Percentiles rank a stretch among this genome's conserved stretches.
phyloP scores from a whole-genome alignment of 1,139 yeast genomes.

The Taiozyma onychis region DNA sequence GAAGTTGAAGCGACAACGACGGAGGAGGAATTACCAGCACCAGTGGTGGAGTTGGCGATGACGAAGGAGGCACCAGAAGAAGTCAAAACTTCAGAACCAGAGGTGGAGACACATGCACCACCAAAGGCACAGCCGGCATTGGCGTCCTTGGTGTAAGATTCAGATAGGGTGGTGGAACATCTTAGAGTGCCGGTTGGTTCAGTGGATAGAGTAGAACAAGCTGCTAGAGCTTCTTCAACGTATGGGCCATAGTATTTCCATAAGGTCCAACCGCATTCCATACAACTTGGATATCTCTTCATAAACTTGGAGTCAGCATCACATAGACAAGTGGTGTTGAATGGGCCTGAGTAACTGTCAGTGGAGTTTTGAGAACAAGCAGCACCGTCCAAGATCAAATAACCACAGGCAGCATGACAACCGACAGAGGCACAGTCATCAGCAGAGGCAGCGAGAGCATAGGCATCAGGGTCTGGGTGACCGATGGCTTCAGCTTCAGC shows the following conservation, averaged over 20 bases:
- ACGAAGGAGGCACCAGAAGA: constrained; percentile 1
- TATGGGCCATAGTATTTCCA: constrained; percentile 27
- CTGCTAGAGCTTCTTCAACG: constrained; percentile 21
- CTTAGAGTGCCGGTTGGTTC: constrained; percentile 27
- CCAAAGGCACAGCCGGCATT: constrained; percentile 22
- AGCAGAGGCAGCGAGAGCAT: constrained; percentile 21
- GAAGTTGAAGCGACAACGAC: background rate
- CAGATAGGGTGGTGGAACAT: constrained; percentile 24
- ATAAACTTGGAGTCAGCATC: constrained; percentile 19
- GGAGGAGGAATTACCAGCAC: background rate
- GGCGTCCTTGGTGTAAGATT: constrained; percentile 22
- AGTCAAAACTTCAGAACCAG: constrained; percentile 2
- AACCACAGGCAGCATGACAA: constrained; percentile 28
- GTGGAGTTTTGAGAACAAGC: constrained; percentile 18
- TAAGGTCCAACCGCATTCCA: constrained; percentile 29
- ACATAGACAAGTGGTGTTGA: constrained; percentile 24
- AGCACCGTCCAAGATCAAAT: constrained; percentile 24
- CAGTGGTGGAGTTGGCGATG: background rate
- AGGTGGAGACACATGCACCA: constrained; percentile 21
- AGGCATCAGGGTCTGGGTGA: constrained; percentile 24
- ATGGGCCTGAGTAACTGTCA: constrained; percentile 21
- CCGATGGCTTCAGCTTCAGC: constrained; percentile 22
- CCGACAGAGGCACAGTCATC: constrained; percentile 24
- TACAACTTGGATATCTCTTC: constrained; percentile 21
- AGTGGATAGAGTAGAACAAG: constrained; percentile 23